Evolutionary conservation across 257 asterid species (phyloP).

Genomic region (Leptodermis oblonga): DNA sequence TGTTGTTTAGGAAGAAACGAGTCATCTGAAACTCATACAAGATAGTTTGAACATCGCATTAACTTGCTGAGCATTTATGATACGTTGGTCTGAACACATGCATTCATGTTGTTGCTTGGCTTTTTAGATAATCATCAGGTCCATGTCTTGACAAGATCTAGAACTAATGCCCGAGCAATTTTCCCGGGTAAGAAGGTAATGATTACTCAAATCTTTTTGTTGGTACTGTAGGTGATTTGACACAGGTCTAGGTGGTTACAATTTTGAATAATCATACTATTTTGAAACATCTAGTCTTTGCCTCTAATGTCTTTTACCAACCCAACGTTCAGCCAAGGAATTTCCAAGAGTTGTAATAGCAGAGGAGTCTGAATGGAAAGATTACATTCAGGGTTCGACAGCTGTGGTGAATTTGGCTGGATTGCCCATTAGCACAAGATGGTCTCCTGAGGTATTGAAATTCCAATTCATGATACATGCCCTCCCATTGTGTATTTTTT

Average conservation of each 20-base stretch:
- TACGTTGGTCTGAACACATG: not conserved
- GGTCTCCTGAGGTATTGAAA: constrained; percentile 72
- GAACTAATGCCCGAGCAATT: constrained; percentile 60
- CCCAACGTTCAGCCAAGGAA: constrained; percentile 50
- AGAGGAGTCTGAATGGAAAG: constrained; percentile 79
- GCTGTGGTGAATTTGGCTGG: constrained; percentile 97
- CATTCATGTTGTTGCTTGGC: not conserved
- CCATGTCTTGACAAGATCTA: constrained; percentile 79
- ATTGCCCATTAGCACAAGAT: constrained; percentile 80
- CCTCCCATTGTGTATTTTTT: not conserved
- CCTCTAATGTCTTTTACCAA: constrained; percentile 7
- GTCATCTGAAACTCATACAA: not conserved
- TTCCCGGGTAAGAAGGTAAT: constrained; percentile 99
- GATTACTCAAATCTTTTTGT: constrained; percentile 25
- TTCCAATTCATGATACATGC: not conserved
- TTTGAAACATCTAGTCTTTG: not conserved
- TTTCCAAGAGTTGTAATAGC: constrained; percentile 70
- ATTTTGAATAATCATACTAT: not conserved
- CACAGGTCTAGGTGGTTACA: not conserved
- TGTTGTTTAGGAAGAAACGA: constrained; percentile 1
- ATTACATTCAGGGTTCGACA: constrained; percentile 75
- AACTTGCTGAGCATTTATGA: no score
- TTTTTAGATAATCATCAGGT: constrained; percentile 70
- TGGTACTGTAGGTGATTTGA: not conserved
- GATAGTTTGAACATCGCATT: not conserved